Percentiles rank a stretch among this genome's conserved stretches.
Evolutionary conservation across 2,329 filamentous ascomycete genomes (phyloP).

Genomic region (Didymosphaeria variabile): DNA sequence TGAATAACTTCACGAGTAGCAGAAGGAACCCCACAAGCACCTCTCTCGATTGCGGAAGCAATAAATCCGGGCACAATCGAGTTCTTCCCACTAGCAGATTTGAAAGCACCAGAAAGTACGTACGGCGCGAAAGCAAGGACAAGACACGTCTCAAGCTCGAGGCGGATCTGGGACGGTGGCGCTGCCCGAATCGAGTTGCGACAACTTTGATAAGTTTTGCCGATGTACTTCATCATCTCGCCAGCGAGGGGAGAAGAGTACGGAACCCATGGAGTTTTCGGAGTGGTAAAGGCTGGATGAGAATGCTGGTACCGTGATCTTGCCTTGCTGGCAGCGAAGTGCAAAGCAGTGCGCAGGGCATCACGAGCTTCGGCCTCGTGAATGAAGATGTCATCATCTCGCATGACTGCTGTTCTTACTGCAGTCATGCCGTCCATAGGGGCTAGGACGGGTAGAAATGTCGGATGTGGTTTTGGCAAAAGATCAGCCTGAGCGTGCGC

Average conservation of each 20-base stretch:
- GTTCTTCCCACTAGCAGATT: background rate
- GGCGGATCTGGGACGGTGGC: background rate
- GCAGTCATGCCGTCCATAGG: background rate
- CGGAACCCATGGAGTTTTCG: background rate
- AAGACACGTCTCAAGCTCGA: conserved; percentile 8
- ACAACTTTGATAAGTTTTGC: background rate
- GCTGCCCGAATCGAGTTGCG: background rate
- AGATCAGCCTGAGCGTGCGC: background rate
- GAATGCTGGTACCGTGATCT: background rate
- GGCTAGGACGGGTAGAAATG: background rate
- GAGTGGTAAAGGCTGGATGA: conserved; percentile 3
- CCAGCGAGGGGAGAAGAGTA: background rate
- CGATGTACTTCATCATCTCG: background rate
- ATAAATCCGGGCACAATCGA: background rate
- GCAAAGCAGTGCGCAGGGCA: background rate
- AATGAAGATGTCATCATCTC: background rate
- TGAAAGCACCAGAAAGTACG: background rate
- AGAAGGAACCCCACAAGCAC: background rate
- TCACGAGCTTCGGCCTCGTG: background rate
- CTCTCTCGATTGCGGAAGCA: background rate
- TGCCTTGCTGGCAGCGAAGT: background rate
- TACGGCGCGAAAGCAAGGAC: background rate
- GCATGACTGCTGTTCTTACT: background rate
- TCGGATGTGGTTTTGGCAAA: background rate
- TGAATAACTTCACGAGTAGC: background rate